These are phyloP conservation scores for Phytophthora multivora DNA, from an alignment of 352 stramenopile genomes.

Conservation along the genomic window DNA sequence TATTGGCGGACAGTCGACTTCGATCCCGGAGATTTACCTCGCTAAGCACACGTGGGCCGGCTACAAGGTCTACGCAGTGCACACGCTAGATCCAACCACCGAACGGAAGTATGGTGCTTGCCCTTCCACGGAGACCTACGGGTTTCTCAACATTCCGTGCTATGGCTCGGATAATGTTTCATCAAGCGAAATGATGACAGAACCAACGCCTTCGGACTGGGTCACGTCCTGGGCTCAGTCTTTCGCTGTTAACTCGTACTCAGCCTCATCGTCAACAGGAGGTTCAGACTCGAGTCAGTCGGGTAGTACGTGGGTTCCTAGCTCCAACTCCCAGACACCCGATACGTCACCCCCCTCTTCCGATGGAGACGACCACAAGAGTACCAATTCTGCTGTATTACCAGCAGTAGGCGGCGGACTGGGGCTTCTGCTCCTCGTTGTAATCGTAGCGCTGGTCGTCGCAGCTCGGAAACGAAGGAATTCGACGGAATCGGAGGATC, in stretches of 20 bases:
- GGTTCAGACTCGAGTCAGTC: background rate
- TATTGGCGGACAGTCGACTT: conserved; percentile 8
- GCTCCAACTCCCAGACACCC: background rate
- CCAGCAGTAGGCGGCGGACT: conserved; percentile 20
- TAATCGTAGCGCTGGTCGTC: conserved; percentile 20
- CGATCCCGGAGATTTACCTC: conserved; percentile 26
- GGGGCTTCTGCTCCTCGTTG: conserved; percentile 15
- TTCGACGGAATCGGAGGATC: conserved; percentile 5
- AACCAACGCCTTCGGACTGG: conserved; percentile 25
- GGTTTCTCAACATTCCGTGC: conserved; percentile 34
- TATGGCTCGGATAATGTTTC: conserved; percentile 17
- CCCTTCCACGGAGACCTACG: conserved; percentile 15
- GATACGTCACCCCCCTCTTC: conserved; percentile 1
- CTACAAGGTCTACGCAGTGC: conserved; percentile 31
- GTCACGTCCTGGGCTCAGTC: conserved; percentile 28
- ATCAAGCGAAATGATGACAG: background rate
- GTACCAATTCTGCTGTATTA: conserved; percentile 15
- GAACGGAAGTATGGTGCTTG: conserved; percentile 27
- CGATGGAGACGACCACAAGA: background rate
- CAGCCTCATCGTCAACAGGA: background rate
- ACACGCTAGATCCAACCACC: conserved; percentile 6
- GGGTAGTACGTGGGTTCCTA: background rate
- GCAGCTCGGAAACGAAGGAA: conserved; percentile 7
- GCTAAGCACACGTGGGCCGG: conserved; percentile 22
- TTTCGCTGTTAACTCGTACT: background rate